Base-by-base conservation (phyloP, 495 filamentous ascomycete species). In the Neurospora sp. region DNA sequence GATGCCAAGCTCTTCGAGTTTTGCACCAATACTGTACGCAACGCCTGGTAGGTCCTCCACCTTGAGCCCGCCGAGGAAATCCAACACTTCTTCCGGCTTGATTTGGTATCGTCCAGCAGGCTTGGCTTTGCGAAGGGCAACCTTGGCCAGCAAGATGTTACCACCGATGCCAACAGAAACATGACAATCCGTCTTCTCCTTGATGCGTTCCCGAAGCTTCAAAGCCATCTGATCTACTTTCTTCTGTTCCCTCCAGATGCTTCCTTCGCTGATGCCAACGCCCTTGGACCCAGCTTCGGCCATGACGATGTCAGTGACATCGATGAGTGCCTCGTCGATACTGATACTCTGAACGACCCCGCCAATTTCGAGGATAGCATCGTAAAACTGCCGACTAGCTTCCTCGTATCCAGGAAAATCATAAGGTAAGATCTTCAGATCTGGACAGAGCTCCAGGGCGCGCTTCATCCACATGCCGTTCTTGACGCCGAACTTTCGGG, bases 381-480 rank as follows among this genome's bases (percentile, higher is more conserved):
- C 88, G 75, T 99, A 99, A 76, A 99, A 98, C 31, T 87, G 87
- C 69, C 88, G 85, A 77, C 96, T 98, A 1, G 94, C 94, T 74
- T 94, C 92, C 82, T 98, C 96, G 75, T 99, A 99, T 0, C 88
- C 94, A 7, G 91, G 91, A 77, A 98, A 98, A 76, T 99, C 95
- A 75, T 99, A 99, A 0, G 93, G 92, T 41, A 99, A 78, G 6
- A 96, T 88, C 74, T 94, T 92, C 39, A 99, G 86, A 22, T 94
- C 88, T 0, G 94, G 91, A 80, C 94, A 99, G 14, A 94, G 82
- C 73, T 94, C 89, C 74, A 90, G 85, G 3, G 96, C 96, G 39
- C 87, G 85, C 77, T 94, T 94, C 94, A 99, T 97, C 96, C 96
- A 99, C 96, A 97, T 98, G 9, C 96, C 96, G 74, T 98, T 98